Evolutionary conservation across 2,329 filamentous ascomycete species (phyloP).

Genomic region (Nemania bipapillata): DNA sequence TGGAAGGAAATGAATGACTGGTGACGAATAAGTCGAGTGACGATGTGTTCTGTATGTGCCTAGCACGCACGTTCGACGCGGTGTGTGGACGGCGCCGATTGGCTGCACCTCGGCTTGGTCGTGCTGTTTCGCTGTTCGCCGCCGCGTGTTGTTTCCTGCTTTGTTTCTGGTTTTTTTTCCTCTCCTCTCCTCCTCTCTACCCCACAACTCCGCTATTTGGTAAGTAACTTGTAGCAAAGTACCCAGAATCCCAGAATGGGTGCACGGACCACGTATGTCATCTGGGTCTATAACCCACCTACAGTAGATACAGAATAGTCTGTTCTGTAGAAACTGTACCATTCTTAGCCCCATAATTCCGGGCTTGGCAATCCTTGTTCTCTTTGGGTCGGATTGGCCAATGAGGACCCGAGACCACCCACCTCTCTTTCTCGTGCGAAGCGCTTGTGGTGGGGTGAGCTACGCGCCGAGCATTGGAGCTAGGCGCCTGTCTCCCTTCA

Average conservation of each 20-base stretch:
- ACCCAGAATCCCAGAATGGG: no score
- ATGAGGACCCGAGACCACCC: conserved; percentile 25
- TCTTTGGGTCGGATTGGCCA: conserved; percentile 28
- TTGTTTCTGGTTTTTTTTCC: neutral
- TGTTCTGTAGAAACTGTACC: no score
- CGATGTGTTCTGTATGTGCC: conserved; percentile 21
- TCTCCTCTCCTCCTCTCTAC: neutral
- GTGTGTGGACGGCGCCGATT: conserved; percentile 39
- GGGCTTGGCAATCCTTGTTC: no score
- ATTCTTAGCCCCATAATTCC: no score
- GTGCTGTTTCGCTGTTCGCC: no score
- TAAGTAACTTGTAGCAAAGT: no score
- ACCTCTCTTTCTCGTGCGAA: conserved; percentile 21
- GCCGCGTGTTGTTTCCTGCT: conserved; percentile 23
- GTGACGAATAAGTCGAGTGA: neutral
- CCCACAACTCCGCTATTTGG: conserved; percentile 5
- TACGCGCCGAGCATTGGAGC: conserved; percentile 33
- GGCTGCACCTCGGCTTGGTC: conserved; percentile 30
- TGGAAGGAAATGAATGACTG: neutral
- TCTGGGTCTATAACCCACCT: no score
- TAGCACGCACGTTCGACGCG: conserved; percentile 35
- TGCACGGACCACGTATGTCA: no score
- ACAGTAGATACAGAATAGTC: no score
- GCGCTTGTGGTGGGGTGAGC: conserved; percentile 30
- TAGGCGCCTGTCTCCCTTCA: conserved; percentile 13